Evolutionary conservation across 305 asterid species (phyloP), one percentile per base, ranked within the genome.

Genomic region (Plantago rigida): DNA sequence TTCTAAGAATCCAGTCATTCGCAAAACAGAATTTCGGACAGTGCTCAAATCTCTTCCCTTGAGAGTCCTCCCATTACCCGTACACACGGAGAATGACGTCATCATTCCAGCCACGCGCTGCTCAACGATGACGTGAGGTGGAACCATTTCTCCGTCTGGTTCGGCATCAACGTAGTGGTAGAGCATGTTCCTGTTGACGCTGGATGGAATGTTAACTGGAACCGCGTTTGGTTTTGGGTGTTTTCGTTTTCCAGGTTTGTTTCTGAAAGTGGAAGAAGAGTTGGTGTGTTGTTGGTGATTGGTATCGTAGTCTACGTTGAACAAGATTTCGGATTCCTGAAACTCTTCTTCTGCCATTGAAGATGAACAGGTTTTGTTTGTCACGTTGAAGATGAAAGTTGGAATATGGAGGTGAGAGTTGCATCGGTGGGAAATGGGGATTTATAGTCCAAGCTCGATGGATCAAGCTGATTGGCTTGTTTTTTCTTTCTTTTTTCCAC

Each of bases 1-100:
- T 26, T 47, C 52, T n/a, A 86, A 78, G 72, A 89, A 89, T 15
- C 94, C 97, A 13, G 88, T 87, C 83, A 86, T 81, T 65, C 85
- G 69, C 42, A 81, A 84, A 69, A 89, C 64, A 12, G 85, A 77
- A 60, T 84, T 82, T 69, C 97, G 66, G n/a, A 87, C 83, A 57
- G 76, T 65, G 62, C 83, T 81, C 88, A 89, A 81, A 72, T 86
- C 87, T 64, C 95, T 76, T 3, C 93, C 95, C 69, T 71, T 86
- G 0, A 86, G 81, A 14, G 87, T 81, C 77, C 94, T 71, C 62
- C 89, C 94, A 24, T 81, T 71, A 0, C 97, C 90, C 0, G 83
- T 76, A 44, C 94, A 86, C 17, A 84, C 82, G 50, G 92, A 89
- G 36, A 82, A 81, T 22, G 87, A 56, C 13, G 49, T 80, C 83